Percentiles rank a stretch among this genome's conserved stretches.
Conservation (phyloP, 1,284 basidiomycete species). For the Cryptococcus deneoformans region DNA sequence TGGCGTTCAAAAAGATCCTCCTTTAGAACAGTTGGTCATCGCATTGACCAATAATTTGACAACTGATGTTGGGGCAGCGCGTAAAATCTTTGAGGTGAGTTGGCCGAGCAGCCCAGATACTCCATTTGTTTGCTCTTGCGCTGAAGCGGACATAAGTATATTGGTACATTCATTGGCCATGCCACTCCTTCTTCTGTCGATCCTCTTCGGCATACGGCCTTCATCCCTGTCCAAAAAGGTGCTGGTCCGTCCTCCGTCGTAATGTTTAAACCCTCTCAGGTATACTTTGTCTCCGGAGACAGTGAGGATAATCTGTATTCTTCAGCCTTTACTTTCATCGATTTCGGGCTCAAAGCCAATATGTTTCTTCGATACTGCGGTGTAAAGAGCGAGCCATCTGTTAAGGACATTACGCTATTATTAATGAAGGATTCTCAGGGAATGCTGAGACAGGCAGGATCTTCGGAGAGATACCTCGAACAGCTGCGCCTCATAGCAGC, state of each 20-base stretch:
- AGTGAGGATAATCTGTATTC: conserved; percentile 34
- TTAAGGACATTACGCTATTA: conserved; percentile 55
- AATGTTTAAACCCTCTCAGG: conserved; percentile 35
- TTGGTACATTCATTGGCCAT: conserved; percentile 65
- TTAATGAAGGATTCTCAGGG: conserved; percentile 38
- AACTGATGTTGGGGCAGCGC: conserved; percentile 57
- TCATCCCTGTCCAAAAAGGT: conserved; percentile 49
- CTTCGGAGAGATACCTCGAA: conserved; percentile 63
- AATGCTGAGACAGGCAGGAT: conserved; percentile 45
- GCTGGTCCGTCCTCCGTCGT: conserved; percentile 18
- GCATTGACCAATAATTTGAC: conserved; percentile 66
- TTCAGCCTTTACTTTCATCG: conserved; percentile 71
- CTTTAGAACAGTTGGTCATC: conserved; percentile 62
- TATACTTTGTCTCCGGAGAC: conserved; percentile 40
- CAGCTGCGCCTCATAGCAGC: conserved; percentile 83
- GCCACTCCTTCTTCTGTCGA: conserved; percentile 41
- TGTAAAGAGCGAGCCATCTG: conserved; percentile 81
- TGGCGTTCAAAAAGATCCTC: conserved; percentile 71
- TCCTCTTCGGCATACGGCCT: conserved; percentile 34
- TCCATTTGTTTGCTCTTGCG: not conserved
- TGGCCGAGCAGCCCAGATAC: no score
- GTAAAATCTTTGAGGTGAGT: conserved; percentile 63
- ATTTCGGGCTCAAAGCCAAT: conserved; percentile 82
- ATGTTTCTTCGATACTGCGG: conserved; percentile 83
- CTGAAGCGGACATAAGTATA: conserved; percentile 47